These are phyloP conservation scores for Chlamydomonas urium DNA, from an alignment of 139 green algal genomes.

Conservation along the genomic window DNA sequence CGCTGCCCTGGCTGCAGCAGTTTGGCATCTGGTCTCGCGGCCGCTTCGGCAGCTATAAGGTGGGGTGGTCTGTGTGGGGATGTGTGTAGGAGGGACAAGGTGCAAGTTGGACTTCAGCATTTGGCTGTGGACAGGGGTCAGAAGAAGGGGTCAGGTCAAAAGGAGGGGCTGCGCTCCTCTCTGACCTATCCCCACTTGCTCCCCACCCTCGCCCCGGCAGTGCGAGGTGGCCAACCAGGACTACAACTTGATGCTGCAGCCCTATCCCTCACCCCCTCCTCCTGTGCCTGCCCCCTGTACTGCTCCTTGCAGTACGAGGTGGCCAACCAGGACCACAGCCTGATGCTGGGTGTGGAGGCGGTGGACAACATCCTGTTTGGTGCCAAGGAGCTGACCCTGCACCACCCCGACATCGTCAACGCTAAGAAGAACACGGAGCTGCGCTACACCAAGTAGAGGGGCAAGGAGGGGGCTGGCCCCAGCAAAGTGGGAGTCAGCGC, in stretches of 20 bases:
- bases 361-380: slow-evolving; percentile 86
- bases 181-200: too few species aligned
- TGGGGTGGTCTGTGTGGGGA: slow-evolving; percentile 10
- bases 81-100: not conserved
- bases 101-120: not conserved
- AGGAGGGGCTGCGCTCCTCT: too few species aligned
- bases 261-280: too few species aligned
- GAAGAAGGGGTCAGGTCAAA: too few species aligned
- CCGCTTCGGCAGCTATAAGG: slow-evolving; percentile 85
- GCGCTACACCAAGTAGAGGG: slow-evolving; percentile 50
- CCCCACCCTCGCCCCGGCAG: too few species aligned
- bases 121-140: too few species aligned
- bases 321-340: slow-evolving; percentile 85
- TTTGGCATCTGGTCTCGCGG: slow-evolving; percentile 80
- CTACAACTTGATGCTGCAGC: slow-evolving; percentile 82
- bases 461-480: not conserved
- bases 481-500: too few species aligned
- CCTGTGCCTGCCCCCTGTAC: too few species aligned
- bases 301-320: slow-evolving; percentile 74
- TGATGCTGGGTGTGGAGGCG: slow-evolving; percentile 89
- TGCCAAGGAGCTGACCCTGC: slow-evolving; percentile 78
- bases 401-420: slow-evolving; percentile 84
- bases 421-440: slow-evolving; percentile 73
- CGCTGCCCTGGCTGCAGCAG: slow-evolving; percentile 77
- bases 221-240: slow-evolving; percentile 92